Conservation (phyloP, 2,329 filamentous ascomycete species). For the Aschersonia sp. region DNA sequence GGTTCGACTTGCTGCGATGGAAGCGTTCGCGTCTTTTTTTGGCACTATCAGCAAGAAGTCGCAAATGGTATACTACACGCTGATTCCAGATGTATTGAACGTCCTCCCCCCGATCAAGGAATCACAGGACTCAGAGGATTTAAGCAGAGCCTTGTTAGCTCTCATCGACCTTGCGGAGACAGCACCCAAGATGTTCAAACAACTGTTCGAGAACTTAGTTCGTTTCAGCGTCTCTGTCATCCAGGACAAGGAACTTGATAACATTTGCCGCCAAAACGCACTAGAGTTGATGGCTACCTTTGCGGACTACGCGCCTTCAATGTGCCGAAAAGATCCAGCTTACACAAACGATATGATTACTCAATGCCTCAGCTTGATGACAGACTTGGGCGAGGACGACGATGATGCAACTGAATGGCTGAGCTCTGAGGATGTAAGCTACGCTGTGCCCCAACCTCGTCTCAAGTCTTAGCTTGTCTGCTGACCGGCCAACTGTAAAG, state of each 20-base stretch:
- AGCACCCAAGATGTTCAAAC: conserved; percentile 96
- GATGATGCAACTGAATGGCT: conserved; percentile 94
- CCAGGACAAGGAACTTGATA: conserved; percentile 86
- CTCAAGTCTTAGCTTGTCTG: background rate
- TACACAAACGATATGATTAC: conserved; percentile 97
- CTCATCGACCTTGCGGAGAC: conserved; percentile 89
- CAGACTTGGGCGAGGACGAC: conserved; percentile 85
- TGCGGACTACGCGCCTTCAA: conserved; percentile 81
- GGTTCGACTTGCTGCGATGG: conserved; percentile 88
- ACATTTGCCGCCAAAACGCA: conserved; percentile 84
- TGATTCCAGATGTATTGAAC: conserved; percentile 86
- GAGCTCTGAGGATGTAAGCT: conserved; percentile 68
- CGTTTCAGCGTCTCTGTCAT: conserved; percentile 88
- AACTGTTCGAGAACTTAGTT: conserved; percentile 82
- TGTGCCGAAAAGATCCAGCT: conserved; percentile 87
- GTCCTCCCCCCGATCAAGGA: conserved; percentile 91
- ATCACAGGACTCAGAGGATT: conserved; percentile 73
- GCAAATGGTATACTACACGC: conserved; percentile 72
- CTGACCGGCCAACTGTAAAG: conserved; percentile 26
- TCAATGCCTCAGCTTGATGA: conserved; percentile 95
- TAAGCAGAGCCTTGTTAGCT: conserved; percentile 78
- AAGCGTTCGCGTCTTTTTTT: conserved; percentile 95
- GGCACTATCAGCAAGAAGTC: conserved; percentile 76
- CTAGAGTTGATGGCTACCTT: conserved; percentile 97
- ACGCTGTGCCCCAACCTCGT: background rate